These are phyloP conservation scores for Candida schatavii DNA, from an alignment of 805 yeast genomes.

Conservation along the genomic window DNA sequence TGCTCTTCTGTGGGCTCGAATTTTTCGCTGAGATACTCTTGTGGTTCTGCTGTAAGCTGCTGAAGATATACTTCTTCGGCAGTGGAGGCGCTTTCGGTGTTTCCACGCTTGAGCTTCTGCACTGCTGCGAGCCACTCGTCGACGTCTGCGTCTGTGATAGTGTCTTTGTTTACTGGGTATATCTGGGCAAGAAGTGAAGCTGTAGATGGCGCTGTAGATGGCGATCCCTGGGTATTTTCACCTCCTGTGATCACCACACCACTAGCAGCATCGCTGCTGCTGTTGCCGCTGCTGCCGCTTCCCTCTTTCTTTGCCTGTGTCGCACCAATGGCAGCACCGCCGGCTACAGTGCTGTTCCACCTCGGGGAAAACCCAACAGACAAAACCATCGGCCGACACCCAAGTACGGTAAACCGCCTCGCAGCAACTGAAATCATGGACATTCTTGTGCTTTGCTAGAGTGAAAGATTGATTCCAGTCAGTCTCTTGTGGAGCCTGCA, in stretches of 20 bases:
- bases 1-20: slow-evolving; percentile 69
- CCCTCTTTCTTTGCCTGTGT: too few species aligned
- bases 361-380: too few species aligned
- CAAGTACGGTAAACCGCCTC: neutral
- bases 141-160: slow-evolving; percentile 36
- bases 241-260: neutral
- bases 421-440: neutral
- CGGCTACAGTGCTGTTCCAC: too few species aligned
- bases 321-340: too few species aligned
- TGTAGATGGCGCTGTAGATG: neutral
- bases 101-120: slow-evolving; percentile 34
- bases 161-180: slow-evolving; percentile 35
- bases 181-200: slow-evolving; percentile 31
- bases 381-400: neutral
- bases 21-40: slow-evolving; percentile 25
- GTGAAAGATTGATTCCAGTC: too few species aligned
- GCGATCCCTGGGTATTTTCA: slow-evolving; percentile 7
- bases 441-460: too few species aligned
- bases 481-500: too few species aligned
- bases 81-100: slow-evolving; percentile 23
- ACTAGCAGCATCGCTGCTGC: neutral
- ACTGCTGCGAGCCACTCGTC: slow-evolving; percentile 49
- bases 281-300: neutral
- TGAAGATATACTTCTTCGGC: slow-evolving; percentile 37
- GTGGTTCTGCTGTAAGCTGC: slow-evolving; percentile 37